phyloP scores from a whole-genome alignment of 164 flowering plant genomes.

The Chloranthus sessilifolius region DNA sequence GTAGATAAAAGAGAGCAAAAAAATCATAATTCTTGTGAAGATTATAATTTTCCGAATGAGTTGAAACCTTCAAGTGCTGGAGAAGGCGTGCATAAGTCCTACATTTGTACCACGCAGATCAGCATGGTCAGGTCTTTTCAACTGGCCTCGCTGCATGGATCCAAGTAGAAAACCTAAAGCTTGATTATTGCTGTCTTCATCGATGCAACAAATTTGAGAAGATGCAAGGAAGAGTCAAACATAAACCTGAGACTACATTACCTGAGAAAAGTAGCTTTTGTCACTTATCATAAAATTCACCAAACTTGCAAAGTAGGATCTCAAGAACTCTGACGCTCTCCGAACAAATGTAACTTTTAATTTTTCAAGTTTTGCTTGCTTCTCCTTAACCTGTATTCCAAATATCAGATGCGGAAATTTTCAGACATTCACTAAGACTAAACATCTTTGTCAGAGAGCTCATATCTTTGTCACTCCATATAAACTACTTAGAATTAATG shows the following conservation, averaged over 20 bases:
- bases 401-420: neutral
- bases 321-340: constrained; percentile 88
- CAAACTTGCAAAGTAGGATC: constrained; percentile 85
- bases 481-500: too few species aligned
- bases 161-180: constrained; percentile 12
- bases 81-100: constrained; percentile 95
- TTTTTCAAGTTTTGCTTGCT: constrained; percentile 79
- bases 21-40: too few species aligned
- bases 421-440: too few species aligned
- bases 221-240: neutral
- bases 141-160: constrained; percentile 67
- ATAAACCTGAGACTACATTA: constrained; percentile 18
- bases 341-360: constrained; percentile 66
- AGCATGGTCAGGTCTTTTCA: constrained; percentile 98
- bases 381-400: constrained; percentile 67
- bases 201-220: neutral
- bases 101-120: constrained; percentile 92
- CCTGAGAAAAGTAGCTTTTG: constrained; percentile 93
- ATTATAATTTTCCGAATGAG: too few species aligned
- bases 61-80: constrained; percentile 92
- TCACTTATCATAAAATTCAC: constrained; percentile 96
- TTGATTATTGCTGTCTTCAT: too few species aligned
- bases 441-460: too few species aligned
- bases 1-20: too few species aligned
- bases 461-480: too few species aligned